Evolutionary conservation across 1,139 yeast genomes (phyloP).

Genomic region (Hansenula sp.): DNA sequence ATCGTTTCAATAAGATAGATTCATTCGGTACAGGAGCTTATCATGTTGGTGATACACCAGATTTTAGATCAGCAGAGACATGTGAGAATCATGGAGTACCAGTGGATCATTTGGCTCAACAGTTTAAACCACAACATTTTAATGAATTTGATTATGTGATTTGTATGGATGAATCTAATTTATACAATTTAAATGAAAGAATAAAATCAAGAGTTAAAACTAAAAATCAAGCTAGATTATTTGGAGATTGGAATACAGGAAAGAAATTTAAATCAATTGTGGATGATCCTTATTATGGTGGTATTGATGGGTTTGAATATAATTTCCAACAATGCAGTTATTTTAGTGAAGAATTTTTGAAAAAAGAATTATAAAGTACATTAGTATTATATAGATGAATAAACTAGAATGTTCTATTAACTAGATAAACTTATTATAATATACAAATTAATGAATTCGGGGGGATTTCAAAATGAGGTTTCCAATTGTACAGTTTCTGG

Average conservation of each 20-base stretch:
- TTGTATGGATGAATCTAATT: constrained; percentile 79
- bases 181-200: constrained; percentile 46
- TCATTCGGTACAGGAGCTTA: constrained; percentile 88
- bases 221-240: constrained; percentile 50
- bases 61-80: constrained; percentile 63
- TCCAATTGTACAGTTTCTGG: constrained; percentile 33
- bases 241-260: constrained; percentile 72
- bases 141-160: constrained; percentile 72
- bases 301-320: constrained; percentile 71
- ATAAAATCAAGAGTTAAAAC: constrained; percentile 48
- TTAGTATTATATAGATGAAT: background rate
- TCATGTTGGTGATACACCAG: constrained; percentile 82
- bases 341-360: constrained; percentile 64
- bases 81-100: constrained; percentile 73
- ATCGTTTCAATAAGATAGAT: constrained; percentile 52
- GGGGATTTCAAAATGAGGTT: constrained; percentile 6
- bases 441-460: background rate
- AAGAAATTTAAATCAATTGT: constrained; percentile 50
- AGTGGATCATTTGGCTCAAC: constrained; percentile 72
- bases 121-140: constrained; percentile 56
- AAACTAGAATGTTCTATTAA: background rate
- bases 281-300: constrained; percentile 92
- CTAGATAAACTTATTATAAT: background rate
- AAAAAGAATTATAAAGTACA: constrained; percentile 34
- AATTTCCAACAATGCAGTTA: constrained; percentile 72